Conservation (phyloP, 768 basidiomycete species). For the Gymnopilus dilepis region DNA sequence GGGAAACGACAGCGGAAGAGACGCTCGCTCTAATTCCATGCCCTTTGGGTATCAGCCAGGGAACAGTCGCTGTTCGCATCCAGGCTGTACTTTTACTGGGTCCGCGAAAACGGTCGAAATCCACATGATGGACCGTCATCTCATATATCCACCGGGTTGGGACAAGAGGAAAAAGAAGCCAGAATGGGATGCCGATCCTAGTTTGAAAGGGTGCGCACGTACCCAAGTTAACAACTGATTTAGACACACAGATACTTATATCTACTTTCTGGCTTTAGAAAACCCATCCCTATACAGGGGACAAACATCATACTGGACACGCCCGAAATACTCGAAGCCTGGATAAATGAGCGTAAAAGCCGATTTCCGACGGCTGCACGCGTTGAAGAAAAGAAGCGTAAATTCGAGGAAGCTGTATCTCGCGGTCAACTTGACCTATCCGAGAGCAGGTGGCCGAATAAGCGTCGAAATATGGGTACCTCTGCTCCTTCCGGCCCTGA, state of each 20-base stretch:
- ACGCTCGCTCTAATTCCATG: slow-evolving; percentile 8
- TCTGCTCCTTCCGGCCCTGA: background rate
- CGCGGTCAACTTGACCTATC: slow-evolving; percentile 72
- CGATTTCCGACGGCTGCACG: slow-evolving; percentile 78
- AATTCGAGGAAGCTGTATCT: slow-evolving; percentile 77
- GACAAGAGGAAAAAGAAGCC: slow-evolving; percentile 53
- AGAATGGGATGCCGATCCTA: slow-evolving; percentile 86
- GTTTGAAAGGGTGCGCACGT: slow-evolving; percentile 69
- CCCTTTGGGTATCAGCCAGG: slow-evolving; percentile 68
- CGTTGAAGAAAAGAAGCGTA: slow-evolving; percentile 82
- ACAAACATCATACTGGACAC: slow-evolving; percentile 79
- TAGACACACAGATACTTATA: background rate
- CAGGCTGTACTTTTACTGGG: slow-evolving; percentile 70
- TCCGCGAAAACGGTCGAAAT: slow-evolving; percentile 73
- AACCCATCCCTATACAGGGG: slow-evolving; percentile 77
- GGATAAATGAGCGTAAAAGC: slow-evolving; percentile 89
- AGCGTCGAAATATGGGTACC: slow-evolving; percentile 24
- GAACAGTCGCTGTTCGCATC: slow-evolving; percentile 60
- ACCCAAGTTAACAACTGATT: background rate
- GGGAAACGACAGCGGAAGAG: background rate
- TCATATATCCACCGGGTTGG: slow-evolving; percentile 82
- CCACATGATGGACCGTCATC: slow-evolving; percentile 91
- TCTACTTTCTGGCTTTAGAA: slow-evolving; percentile 49
- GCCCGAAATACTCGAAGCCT: slow-evolving; percentile 79
- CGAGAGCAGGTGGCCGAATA: slow-evolving; percentile 51